phyloP scores from a whole-genome alignment of 140 eudicot genomes.

The Bidens hawaiensis region DNA sequence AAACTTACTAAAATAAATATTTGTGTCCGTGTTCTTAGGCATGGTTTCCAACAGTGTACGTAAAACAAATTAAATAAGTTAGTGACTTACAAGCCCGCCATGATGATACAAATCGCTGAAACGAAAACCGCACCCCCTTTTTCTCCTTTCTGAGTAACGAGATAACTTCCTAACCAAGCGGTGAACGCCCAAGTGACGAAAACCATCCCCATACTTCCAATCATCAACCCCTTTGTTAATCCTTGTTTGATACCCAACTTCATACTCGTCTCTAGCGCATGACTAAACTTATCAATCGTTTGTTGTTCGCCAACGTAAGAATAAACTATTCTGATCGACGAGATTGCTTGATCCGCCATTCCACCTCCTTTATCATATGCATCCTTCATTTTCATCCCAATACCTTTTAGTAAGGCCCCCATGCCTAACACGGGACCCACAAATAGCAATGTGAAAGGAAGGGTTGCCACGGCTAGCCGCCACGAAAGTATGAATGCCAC shows the following conservation, averaged over 20 bases:
- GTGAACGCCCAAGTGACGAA: constrained; percentile 68
- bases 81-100: constrained; percentile 66
- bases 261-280: constrained; percentile 51
- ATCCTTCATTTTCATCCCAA: constrained; percentile 46
- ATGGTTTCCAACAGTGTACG: too few relatives aligned
- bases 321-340: constrained; percentile 70
- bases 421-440: constrained; percentile 55
- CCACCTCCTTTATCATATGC: constrained; percentile 70
- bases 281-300: constrained; percentile 52
- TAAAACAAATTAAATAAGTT: too few relatives aligned
- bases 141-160: constrained; percentile 58
- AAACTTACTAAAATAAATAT: too few relatives aligned
- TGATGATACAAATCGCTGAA: constrained; percentile 42
- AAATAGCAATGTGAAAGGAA: constrained; percentile 55
- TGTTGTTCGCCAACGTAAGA: constrained; percentile 66
- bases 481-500: constrained; percentile 69
- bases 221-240: constrained; percentile 57
- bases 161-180: constrained; percentile 67
- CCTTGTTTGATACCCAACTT: constrained; percentile 63
- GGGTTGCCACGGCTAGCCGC: constrained; percentile 54
- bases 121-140: constrained; percentile 62
- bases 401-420: constrained; percentile 47
- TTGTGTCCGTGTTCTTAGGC: too few relatives aligned
- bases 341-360: constrained; percentile 71
- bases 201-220: constrained; percentile 78